Evolutionary conservation across 257 asterid genomes (phyloP), one percentile per base, ranked within the genome.

Genomic region (Solanum etuberosum): DNA sequence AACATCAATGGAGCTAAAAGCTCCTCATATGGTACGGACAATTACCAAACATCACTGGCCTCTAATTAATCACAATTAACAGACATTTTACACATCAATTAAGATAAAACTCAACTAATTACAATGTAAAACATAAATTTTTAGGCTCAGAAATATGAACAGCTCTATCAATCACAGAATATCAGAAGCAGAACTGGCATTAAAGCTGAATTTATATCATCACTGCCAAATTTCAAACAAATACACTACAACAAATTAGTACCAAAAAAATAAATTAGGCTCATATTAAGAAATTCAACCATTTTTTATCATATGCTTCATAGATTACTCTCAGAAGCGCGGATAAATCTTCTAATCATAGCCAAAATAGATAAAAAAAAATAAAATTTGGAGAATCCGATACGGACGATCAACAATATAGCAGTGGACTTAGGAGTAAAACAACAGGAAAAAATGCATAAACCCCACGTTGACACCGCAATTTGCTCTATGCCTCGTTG

Each of bases 101-200:
- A 10, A 13, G 34, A 67, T 25, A 65, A 25, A 29, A 7, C 63
- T 27, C 37, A 67, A 67, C 12, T 29, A 68, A 31, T 13, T 14
- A 35, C 4, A 78, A 7, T n/a, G 21, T 1, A 76, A 76, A 78
- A 13, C 37, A 10, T 13, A 16, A 40, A 6, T 40, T 12, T 40
- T 1, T 13, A 86, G 93, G 94, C 96, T 96, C 98, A 93, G 95
- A 89, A 80, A 86, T 27, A 71, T 83, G 74, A 37, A 91, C 98
- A 97, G 98, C 99, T 94, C 89, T 95, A 65, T 95, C 98, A 72
- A 97, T 97, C 99, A 95, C 77, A 93, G 91, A 91, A 92, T 84
- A 87, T 95, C 99, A 91, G 99, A 95, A 95, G 99, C 98, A 95
- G 99, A 97, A 97, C 99, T 97, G 98, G 98, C 98, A 83, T 92